Percentiles rank a stretch among this genome's conserved stretches.
Conservation (phyloP, 1,139 yeast genomes). For the Pichia sp. region DNA sequence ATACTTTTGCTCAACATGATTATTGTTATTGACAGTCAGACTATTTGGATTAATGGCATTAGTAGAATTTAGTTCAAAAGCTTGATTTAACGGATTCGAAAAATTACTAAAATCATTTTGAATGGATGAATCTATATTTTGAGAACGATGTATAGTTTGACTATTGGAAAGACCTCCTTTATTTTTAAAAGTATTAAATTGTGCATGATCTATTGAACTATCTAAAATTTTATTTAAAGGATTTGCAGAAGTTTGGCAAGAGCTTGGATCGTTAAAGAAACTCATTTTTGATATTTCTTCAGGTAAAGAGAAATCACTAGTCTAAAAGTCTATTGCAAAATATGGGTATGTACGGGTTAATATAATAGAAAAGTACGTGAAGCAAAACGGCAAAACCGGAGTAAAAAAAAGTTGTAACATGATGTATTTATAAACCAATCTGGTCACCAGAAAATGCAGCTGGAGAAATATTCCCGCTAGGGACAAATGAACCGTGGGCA, state of each 20-base stretch:
- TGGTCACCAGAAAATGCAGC: not conserved
- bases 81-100: not conserved
- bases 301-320: not conserved
- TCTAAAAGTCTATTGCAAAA: too few relatives aligned
- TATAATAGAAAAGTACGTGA: not conserved
- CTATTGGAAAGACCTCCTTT: not conserved
- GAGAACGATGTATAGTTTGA: constrained; percentile 7
- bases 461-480: not conserved
- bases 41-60: not conserved
- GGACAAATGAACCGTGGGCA: not conserved
- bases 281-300: constrained; percentile 1
- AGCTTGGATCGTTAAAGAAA: constrained; percentile 5
- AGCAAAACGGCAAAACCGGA: not conserved
- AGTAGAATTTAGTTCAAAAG: not conserved
- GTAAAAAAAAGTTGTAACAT: not conserved
- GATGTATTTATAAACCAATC: not conserved
- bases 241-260: constrained; percentile 5
- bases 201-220: not conserved
- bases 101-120: constrained; percentile 15
- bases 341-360: not conserved
- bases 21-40: not conserved
- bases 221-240: constrained; percentile 8
- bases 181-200: not conserved
- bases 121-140: constrained; percentile 9
- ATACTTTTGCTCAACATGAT: not conserved